Base-by-base conservation (phyloP, 2,329 filamentous ascomycete species). In the Elsinoe arachidis region DNA sequence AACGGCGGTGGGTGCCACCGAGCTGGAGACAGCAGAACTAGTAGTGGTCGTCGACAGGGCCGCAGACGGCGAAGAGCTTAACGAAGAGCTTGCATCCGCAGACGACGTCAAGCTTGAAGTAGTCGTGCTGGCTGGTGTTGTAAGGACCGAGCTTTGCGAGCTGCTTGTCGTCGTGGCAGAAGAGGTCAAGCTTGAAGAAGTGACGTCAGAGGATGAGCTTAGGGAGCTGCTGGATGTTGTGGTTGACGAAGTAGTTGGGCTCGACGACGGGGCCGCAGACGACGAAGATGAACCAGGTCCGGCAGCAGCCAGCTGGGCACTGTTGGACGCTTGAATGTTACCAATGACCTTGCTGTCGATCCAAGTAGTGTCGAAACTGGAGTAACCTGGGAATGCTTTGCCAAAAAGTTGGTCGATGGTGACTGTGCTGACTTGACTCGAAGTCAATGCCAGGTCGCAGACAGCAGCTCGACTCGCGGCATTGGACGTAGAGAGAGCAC, bases 401-500 rank as follows among this genome's bases (percentile, higher is more conserved):
- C 66, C 68, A 57, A 73, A 72, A 17, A 75, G 67, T 14, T 66
- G 65, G 37, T 68, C 62, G 23, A 73, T 63, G 15, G 64, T 69
- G 51, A 70, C 73, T 2, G 66, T 58, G 7, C 67, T 67, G 2
- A 77, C 64, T 26, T 68, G 68, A 2, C 65, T 64, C 0, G 66
- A 61, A 33, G 69, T 70, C 37, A 75, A 59, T 15, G 64, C 59
- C 6, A 63, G 61, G 11, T 75, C 67, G 30, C 73, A 75, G 2
- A 51, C 52, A 2, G 61, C 61, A 1, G 68, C 61, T 17, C 74
- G 69, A 9, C 65, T 61, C 1, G 65, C 66, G 1, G 61, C 61
- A 53, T 76, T 75, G 37, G 19, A 43, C 44, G 65, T 67, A 1
- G 65, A 46, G 54, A 74, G 76, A n/a, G 71, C 69, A 0, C 76